phyloP scores from a whole-genome alignment of 2,329 filamentous ascomycete species.

The Bisporella sp. region DNA sequence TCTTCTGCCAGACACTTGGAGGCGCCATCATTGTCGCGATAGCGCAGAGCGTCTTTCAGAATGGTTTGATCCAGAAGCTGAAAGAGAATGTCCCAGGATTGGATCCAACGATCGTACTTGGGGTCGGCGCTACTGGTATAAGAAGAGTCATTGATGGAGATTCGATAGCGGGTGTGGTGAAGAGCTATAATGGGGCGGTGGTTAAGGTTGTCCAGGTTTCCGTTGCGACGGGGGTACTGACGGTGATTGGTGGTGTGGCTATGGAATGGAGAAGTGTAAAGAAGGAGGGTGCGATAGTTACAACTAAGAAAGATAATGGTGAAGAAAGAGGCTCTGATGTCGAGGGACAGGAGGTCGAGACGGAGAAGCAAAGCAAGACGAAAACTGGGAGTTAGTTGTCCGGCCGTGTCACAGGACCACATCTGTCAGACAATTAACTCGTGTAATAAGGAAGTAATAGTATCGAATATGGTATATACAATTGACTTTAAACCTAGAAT shows the following conservation, averaged over 20 bases:
- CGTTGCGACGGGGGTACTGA: slow-evolving; percentile 40
- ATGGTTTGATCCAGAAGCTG: slow-evolving; percentile 22
- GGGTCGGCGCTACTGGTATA: slow-evolving; percentile 36
- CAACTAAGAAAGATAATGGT: no score
- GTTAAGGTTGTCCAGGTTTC: slow-evolving; percentile 46
- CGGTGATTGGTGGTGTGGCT: slow-evolving; percentile 39
- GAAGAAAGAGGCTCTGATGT: no score
- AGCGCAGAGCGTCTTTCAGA: slow-evolving; percentile 36
- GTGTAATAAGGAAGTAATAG: no score
- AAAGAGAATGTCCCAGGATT: slow-evolving; percentile 14
- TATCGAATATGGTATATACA: no score
- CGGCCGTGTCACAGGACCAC: no score
- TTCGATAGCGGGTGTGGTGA: slow-evolving; percentile 37
- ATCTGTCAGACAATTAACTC: no score
- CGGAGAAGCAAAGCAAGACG: no score
- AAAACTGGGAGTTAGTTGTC: no score
- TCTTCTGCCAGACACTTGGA: slow-evolving; percentile 36
- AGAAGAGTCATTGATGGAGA: slow-evolving; percentile 34
- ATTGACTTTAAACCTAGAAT: no score
- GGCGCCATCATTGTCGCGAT: slow-evolving; percentile 41
- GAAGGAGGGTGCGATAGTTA: not conserved
- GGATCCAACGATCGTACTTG: slow-evolving; percentile 19
- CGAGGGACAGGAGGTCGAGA: no score
- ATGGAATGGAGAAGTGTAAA: slow-evolving; percentile 41
- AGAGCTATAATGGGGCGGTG: slow-evolving; percentile 46